Percentiles rank a stretch among this genome's conserved stretches.
phyloP scores from a whole-genome alignment of 2,329 filamentous ascomycete genomes.

The Rutstroemia sydowiana region DNA sequence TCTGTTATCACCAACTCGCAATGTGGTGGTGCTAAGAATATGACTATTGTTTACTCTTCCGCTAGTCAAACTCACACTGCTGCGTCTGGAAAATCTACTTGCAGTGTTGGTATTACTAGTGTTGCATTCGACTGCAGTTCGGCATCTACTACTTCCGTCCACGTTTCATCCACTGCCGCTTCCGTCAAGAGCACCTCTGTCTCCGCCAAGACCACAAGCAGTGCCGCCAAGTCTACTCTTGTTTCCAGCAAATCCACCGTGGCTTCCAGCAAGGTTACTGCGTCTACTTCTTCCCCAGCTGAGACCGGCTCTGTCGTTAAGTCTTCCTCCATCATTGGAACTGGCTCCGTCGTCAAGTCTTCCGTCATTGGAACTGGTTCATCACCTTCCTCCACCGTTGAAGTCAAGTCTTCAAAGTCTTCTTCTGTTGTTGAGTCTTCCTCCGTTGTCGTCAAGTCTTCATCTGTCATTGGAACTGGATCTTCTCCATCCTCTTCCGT shows the following conservation, averaged over 20 bases:
- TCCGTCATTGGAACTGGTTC: not conserved
- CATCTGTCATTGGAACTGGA: not conserved
- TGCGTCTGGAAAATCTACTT: conserved; percentile 47
- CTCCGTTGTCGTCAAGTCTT: not conserved
- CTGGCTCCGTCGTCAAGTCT: not conserved
- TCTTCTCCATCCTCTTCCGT: not conserved
- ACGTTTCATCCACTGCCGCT: conserved; percentile 12
- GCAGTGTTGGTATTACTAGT: conserved; percentile 65
- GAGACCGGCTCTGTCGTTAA: too few species aligned
- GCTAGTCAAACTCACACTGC: conserved; percentile 42
- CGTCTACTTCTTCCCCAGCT: not conserved
- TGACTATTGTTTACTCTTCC: conserved; percentile 55
- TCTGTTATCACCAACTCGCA: conserved; percentile 73
- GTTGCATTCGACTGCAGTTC: conserved; percentile 66
- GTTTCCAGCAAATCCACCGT: not conserved
- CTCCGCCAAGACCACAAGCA: not conserved
- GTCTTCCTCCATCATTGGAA: too few species aligned
- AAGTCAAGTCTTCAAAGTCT: not conserved
- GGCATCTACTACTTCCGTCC: conserved; percentile 19
- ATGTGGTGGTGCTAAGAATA: conserved; percentile 83
- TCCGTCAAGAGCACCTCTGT: not conserved
- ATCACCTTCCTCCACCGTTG: not conserved
- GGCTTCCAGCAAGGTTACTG: not conserved
- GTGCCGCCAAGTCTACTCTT: not conserved
- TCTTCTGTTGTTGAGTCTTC: too few species aligned